Evolutionary conservation across 2,329 filamentous ascomycete genomes (phyloP).

Genomic region (Pseudonectria foliicola): DNA sequence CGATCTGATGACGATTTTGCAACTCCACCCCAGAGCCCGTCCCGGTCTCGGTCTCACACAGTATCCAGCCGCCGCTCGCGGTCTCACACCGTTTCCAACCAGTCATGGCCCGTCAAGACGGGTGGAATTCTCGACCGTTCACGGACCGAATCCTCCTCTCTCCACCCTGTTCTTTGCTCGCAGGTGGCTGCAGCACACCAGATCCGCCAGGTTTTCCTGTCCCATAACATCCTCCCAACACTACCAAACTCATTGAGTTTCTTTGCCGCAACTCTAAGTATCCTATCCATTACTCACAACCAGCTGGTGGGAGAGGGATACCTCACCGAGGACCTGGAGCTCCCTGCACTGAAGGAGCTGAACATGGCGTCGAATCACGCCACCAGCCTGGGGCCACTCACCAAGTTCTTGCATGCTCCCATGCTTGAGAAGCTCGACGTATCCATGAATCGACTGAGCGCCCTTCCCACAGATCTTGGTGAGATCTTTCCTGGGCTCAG

Average conservation of each 20-base stretch:
- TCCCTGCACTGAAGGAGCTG: conserved; percentile 70
- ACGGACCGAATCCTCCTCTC: conserved; percentile 53
- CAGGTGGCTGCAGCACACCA: conserved; percentile 46
- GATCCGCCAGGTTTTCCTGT: conserved; percentile 56
- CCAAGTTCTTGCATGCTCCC: conserved; percentile 63
- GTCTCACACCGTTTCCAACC: conserved; percentile 38
- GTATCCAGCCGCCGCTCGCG: conserved; percentile 36
- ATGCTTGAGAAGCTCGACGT: conserved; percentile 70
- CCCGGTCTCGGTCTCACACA: conserved; percentile 41
- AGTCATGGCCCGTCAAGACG: conserved; percentile 48
- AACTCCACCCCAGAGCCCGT: conserved; percentile 47
- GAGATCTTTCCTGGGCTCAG: conserved; percentile 62
- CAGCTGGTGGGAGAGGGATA: conserved; percentile 59
- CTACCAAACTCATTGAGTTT: conserved; percentile 66
- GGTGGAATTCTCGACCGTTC: conserved; percentile 65
- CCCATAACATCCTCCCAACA: conserved; percentile 66
- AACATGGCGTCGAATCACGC: conserved; percentile 71
- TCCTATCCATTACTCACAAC: conserved; percentile 70
- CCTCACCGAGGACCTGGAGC: conserved; percentile 56
- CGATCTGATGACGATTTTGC: conserved; percentile 49
- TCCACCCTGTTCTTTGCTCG: conserved; percentile 51
- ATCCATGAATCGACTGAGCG: conserved; percentile 71
- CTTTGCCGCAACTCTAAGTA: conserved; percentile 63
- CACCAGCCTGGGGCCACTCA: conserved; percentile 59
- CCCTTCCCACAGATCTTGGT: conserved; percentile 57